Conservation (phyloP, 2,329 filamentous ascomycete genomes). For the Calonectria pauciramosa region DNA sequence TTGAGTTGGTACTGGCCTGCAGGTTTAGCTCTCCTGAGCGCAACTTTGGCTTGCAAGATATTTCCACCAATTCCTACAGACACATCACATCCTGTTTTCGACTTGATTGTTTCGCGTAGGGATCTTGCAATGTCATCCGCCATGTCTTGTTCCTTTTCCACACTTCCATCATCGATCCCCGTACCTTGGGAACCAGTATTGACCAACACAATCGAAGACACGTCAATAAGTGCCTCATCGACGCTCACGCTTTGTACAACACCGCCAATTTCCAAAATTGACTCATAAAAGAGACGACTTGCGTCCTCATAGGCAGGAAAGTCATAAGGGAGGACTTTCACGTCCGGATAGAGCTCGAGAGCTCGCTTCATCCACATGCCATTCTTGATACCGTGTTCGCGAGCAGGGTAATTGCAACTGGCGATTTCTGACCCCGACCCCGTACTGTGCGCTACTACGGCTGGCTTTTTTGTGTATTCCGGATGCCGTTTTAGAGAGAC, state of each 20-base stretch:
- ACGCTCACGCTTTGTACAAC: conserved; percentile 96
- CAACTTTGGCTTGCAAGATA: conserved; percentile 91
- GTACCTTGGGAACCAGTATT: conserved; percentile 75
- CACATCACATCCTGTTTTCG: conserved; percentile 85
- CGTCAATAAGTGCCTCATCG: conserved; percentile 92
- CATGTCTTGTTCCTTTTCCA: conserved; percentile 83
- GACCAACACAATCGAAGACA: conserved; percentile 78
- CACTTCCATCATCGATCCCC: conserved; percentile 74
- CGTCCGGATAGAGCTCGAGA: conserved; percentile 82
- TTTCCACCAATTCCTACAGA: conserved; percentile 95
- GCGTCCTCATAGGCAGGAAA: conserved; percentile 95
- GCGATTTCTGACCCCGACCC: conserved; percentile 94
- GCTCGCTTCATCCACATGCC: conserved; percentile 99
- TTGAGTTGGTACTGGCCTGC: conserved; percentile 92
- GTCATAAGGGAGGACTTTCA: conserved; percentile 95
- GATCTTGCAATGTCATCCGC: conserved; percentile 76
- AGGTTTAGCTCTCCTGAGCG: conserved; percentile 91
- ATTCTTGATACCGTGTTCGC: conserved; percentile 90
- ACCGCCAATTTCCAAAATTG: conserved; percentile 83
- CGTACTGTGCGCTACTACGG: conserved; percentile 88
- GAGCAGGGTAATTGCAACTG: conserved; percentile 95
- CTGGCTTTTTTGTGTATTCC: conserved; percentile 82
- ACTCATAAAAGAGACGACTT: conserved; percentile 88
- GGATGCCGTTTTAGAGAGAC: conserved; percentile 86
- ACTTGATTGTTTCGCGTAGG: conserved; percentile 79